Base-by-base conservation (phyloP, 164 flowering plant species). In the Vitis labrusca region DNA sequence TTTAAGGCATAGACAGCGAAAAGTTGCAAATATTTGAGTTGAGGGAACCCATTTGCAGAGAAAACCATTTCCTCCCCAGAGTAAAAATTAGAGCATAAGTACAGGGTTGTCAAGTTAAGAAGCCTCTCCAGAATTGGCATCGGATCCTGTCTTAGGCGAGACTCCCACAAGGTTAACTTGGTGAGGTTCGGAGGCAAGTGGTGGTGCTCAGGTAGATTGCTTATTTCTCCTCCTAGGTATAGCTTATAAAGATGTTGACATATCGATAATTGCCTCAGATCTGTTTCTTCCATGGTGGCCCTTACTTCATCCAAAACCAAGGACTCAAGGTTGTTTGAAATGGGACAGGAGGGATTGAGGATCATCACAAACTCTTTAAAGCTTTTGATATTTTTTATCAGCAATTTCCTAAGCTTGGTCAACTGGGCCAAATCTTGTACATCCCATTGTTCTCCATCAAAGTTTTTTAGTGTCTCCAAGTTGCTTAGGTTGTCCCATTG, bases 131-230 rank as follows among this genome's bases (percentile, higher is more conserved):
- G 44, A 23, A 23, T 23, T 37, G 44, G 44, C 2, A 6, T 37
- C 5, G 44, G 44, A 37, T 37, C 44, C 7, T 37, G 44, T 37
- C 27, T 37, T 37, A 37, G 44, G 5, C 7, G 44, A 37, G 44
- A 37, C 5, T 2, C 5, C 44, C 5, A 37, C 44, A 37, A 37
- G 1, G 10, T 50, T 8, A 80, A 52, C 49, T 74, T 52, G 50
- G 65, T 23, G 11, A 73, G 77, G 52, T 65, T 62, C 9, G 51
- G 59, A 32, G 80, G 73, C 32, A 79, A 71, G 5, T 71, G 67
- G 13, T 30, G 30, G 0, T 8, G 3, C 3, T 71, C 72, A 6
- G 70, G 71, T 1, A 70, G 29, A 19, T 51, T 72, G 63, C 63
- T 61, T 49, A 72, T 62, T 16, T 2, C 9, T 37, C 78, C 81